Base-by-base conservation (phyloP, 495 filamentous ascomycete species). In the Podospora anserina region DNA sequence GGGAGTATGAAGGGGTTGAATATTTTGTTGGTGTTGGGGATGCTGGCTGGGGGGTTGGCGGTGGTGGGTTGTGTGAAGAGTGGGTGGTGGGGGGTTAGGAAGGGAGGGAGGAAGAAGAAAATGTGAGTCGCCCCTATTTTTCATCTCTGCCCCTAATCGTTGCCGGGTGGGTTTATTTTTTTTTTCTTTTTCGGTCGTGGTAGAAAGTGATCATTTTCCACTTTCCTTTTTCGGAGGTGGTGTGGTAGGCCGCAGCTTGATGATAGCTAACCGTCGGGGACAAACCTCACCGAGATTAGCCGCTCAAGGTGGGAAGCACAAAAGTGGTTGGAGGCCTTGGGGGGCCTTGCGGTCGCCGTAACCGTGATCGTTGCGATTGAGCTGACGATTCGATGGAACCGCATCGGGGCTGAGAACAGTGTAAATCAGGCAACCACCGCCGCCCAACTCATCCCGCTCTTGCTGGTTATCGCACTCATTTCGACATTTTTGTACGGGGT, bases 371-470 rank as follows among this genome's bases (percentile, higher is more conserved):
- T 70, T 11, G 81, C 78, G 15, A 75, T 76, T 26, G 81, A 83
- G 66, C 71, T 81, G 4, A 77, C 78, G 3, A 79, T 83, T 34
- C 16, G 57, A 5, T 83, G 80, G 79, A 79, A 83, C 72, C 57
- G 62, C 19, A 71, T 78, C 61, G 39, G 39, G 15, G 39, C 39
- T 9, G 61, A 68, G 0, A 15, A 57, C 15, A 68, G 23, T 16
- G 64, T 68, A 58, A 72, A 75, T 57, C 68, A 71, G 6, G 72
- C 78, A 7, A 71, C 68, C 19, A 71, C 74, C 0, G 71, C 75
- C 0, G 75, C 75, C 0, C 80, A 83, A 49, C 71, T 78, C 0
- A 79, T 82, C 11, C 80, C 80, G 0, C 73, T 82, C 5, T 39
- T 80, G 4, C 68, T 82, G 30, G 76, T 70, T 49, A 32, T 70